Conservation (phyloP, 495 filamentous ascomycete species). For the Trichocladium antarcticum region DNA sequence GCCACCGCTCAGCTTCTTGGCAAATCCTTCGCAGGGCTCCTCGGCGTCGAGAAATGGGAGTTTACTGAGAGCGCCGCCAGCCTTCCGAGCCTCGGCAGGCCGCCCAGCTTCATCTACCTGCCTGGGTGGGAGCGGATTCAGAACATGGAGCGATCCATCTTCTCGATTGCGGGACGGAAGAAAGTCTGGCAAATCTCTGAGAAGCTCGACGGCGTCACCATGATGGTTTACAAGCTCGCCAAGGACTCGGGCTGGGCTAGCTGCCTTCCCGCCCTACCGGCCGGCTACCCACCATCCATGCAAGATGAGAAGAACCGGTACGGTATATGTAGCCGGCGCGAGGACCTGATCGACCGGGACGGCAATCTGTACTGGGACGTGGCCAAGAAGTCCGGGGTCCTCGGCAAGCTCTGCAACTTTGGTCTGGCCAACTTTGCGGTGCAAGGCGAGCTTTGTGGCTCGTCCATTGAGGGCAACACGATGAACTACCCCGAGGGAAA, state of each 20-base stretch:
- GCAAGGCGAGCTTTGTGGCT: constrained; percentile 15
- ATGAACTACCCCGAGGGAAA: constrained; percentile 11
- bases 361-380: constrained; percentile 9
- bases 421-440: constrained; percentile 11
- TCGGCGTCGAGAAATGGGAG: constrained; percentile 19
- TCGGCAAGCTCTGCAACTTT: constrained; percentile 2
- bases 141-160: background rate
- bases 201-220: constrained; percentile 21
- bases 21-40: constrained; percentile 4
- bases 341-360: background rate
- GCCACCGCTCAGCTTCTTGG: constrained; percentile 2
- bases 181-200: constrained; percentile 17
- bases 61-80: background rate
- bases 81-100: background rate
- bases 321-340: constrained; percentile 6
- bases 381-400: constrained; percentile 5
- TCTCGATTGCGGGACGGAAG: background rate
- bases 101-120: constrained; percentile 11
- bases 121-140: constrained; percentile 12
- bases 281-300: constrained; percentile 1
- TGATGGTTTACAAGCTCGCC: constrained; percentile 16
- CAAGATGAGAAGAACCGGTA: constrained; percentile 2
- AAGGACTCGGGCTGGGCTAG: constrained; percentile 1
- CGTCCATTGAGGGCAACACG: constrained; percentile 11
- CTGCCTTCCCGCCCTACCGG: background rate